phyloP scores from a whole-genome alignment of 1,284 basidiomycete genomes.

The Cryptococcus jaspeensis region DNA sequence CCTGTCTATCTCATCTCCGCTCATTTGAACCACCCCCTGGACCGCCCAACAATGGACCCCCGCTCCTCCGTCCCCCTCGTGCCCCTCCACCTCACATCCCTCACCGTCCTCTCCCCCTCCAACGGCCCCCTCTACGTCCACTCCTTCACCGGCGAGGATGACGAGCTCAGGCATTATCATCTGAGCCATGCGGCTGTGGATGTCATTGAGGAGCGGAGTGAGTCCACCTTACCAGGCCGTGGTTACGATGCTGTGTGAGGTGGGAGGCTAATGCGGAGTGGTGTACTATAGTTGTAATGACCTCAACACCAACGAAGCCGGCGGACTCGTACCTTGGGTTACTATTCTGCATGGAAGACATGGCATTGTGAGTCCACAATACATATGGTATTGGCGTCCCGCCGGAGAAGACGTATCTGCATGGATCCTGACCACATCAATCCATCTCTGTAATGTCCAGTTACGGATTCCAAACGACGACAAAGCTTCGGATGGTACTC shows the following conservation, averaged over 20 bases:
- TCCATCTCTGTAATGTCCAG: constrained; percentile 16
- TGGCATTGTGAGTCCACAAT: constrained; percentile 46
- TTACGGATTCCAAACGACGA: constrained; percentile 50
- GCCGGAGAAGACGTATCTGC: too few species aligned
- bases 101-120: constrained; percentile 46
- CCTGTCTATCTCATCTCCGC: too few species aligned
- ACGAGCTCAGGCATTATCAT: constrained; percentile 49
- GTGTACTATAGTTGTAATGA: constrained; percentile 40
- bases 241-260: neutral
- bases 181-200: constrained; percentile 50
- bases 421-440: neutral
- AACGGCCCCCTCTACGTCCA: constrained; percentile 50
- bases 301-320: constrained; percentile 41
- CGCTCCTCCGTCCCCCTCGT: constrained; percentile 27
- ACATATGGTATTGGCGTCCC: too few species aligned
- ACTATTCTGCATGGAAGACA: constrained; percentile 52
- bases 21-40: too few species aligned
- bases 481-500: constrained; percentile 47
- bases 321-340: constrained; percentile 49
- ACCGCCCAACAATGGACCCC: constrained; percentile 26
- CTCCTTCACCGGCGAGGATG: constrained; percentile 44
- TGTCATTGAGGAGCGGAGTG: constrained; percentile 51
- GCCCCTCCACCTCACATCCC: constrained; percentile 47
- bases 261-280: neutral
- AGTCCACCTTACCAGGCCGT: constrained; percentile 11